Base-by-base conservation (phyloP, 2,329 filamentous ascomycete species). In the Trichoderma atrobrunneum region DNA sequence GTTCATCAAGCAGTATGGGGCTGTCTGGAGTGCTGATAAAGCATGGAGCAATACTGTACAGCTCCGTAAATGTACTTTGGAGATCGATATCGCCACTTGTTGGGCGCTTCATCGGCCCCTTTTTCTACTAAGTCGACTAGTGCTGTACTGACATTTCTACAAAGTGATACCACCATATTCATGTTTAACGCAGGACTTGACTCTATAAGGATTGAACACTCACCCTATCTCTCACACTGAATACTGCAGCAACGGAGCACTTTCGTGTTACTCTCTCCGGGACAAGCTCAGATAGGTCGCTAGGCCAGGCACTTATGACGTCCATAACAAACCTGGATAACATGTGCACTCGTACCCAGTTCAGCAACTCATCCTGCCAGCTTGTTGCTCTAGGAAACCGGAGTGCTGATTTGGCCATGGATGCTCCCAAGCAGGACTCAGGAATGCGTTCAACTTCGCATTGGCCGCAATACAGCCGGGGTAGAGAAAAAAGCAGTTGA, bases 401-500 rank as follows among this genome's bases (percentile, higher is more conserved):
- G 30, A 32, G 57, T 60, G 57, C 57, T 21, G 10, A 60, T 34
- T 60, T 60, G n/a, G n/a, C 28, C 18, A 30, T 21, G 11, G 57
- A 60, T 39, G 28, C 32, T 57, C 51, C 18, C 36, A 28, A 43
- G 21, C 48, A 24, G 48, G 57, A 61, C 66, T 34, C 39, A 70
- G 57, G 56, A 70, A 61, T 70, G 66, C 39, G 66, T 70, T 62
- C 66, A 51, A 43, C 66, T 43, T 60, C 21, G n/a, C n/a, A 56
- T 34, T 66, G 43, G 21, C 63, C 63, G 60, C 60, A 43, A 34
- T 51, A 64, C 36, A 12, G 64, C 48, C 48, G 65, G 51, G 48
- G 34, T 18, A 39, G 24, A 36, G 21, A 57, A 24, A 59, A 67
- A 48, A 51, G 56, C 36, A 62, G 14, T 36, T 16, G 7, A 60